Conservation (phyloP, 2,329 filamentous ascomycete genomes). For the Orbilia javanica region DNA sequence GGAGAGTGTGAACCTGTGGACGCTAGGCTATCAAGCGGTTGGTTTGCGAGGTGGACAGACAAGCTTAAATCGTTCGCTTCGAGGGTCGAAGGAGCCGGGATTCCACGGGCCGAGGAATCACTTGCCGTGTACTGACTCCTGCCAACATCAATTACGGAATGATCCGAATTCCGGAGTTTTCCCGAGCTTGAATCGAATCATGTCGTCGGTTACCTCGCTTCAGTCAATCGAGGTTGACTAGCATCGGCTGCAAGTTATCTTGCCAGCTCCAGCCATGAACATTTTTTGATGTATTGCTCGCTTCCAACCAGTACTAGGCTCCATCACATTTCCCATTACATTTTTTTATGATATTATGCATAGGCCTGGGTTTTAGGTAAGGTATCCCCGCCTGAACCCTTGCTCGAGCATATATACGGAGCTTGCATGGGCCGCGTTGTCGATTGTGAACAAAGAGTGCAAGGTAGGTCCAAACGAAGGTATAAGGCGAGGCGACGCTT, state of each 20-base stretch:
- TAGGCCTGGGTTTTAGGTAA: background rate
- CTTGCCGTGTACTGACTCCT: background rate
- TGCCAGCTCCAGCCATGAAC: background rate
- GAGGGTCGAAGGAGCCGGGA: background rate
- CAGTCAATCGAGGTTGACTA: background rate
- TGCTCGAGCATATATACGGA: background rate
- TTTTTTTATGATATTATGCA: slow-evolving; percentile 11
- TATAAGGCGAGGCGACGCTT: slow-evolving; percentile 30
- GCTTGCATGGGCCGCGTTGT: background rate
- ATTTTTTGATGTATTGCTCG: background rate
- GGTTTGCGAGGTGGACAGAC: too few species aligned
- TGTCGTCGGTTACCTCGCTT: background rate
- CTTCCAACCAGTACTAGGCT: too few species aligned
- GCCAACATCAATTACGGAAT: background rate
- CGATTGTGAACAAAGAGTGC: background rate
- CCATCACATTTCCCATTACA: background rate
- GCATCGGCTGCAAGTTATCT: background rate
- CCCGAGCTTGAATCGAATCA: background rate
- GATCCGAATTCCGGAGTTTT: background rate
- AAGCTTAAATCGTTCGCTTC: background rate
- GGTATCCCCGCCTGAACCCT: slow-evolving; percentile 13
- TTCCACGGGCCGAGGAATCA: background rate
- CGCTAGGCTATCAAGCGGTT: too few species aligned
- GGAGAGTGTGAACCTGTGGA: background rate
- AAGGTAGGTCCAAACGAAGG: slow-evolving; percentile 27